Evolutionary conservation across 2,329 filamentous ascomycete species (phyloP), one percentile per base, ranked within the genome.

Genomic region (Drechmeria coniospora): DNA sequence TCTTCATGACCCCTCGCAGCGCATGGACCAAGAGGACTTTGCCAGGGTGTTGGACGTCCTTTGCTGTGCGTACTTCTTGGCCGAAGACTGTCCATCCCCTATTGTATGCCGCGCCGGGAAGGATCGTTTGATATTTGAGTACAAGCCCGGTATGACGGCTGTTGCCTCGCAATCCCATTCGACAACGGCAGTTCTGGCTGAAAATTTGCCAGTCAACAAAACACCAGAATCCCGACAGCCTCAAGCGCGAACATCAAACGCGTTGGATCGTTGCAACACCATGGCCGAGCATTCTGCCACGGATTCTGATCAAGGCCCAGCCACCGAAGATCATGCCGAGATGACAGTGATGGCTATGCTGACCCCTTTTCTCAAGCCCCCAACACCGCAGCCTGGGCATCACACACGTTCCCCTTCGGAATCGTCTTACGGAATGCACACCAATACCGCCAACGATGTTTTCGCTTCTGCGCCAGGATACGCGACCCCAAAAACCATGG

Each of bases 361-460:
- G n/a, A 54, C 60, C 15, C 59, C 58, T 5, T 65, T 67, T 33
- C 40, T 68, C 15, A 51, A 51, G 26, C 60, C 56, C 27, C 54
- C 61, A 15, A 53, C 64, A 33, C 51, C 57, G 6, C 50, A 56
- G 23, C 46, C 50, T 12, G 37, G 46, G 24, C 46, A 49, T 23
- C 43, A 47, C 1, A 33, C 34, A 14, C 44, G 48, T 12, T 46
- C 46, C 4, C 44, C 47, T 2, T 46, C 44, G 6, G 60, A 66
- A 21, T 52, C 61, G 3, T 68, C 61, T 2, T 71, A 69, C 34
- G 67, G 63, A 11, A 68, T 71, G 64, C 57, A 64, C 39, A 62
- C 59, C 8, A 43, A 51, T 3, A 65, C 60, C 6, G 60, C 65
- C 15, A 59, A 65, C 26, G 63, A 65, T 12, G 37, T 65, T 2